Evolutionary conservation across 2,329 filamentous ascomycete genomes (phyloP).

Genomic region (Alternaria angustiovoidea): DNA sequence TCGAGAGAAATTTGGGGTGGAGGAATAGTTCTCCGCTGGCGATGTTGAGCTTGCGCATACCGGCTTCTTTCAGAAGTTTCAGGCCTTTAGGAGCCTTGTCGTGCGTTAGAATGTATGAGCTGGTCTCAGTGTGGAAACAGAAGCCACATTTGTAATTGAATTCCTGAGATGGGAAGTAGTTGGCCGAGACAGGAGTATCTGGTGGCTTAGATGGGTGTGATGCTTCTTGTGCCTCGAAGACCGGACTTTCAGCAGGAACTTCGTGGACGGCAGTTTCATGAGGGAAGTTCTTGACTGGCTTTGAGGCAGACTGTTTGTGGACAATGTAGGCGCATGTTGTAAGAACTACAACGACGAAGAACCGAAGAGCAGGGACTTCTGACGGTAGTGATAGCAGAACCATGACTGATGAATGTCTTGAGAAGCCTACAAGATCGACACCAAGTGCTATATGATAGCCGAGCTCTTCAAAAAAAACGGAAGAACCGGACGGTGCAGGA

Average conservation of each 20-base stretch:
- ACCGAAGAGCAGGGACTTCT: not conserved
- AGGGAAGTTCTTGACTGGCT: not conserved
- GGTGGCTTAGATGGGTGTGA: constrained; percentile 3
- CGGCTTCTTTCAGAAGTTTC: constrained; percentile 6
- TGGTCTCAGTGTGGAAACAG: constrained; percentile 4
- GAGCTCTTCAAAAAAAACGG: not conserved
- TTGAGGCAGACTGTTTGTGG: not conserved
- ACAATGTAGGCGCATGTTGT: not conserved
- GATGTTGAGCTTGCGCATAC: constrained; percentile 14
- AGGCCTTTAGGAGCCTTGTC: not conserved
- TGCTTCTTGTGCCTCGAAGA: not conserved
- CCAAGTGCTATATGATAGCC: not conserved
- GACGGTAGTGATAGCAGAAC: not conserved
- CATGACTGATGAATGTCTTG: not conserved
- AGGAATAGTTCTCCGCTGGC: constrained; percentile 12
- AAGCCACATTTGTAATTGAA: not conserved
- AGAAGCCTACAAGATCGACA: not conserved
- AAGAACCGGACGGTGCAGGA: not conserved
- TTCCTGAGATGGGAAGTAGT: not conserved
- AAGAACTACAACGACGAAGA: not conserved
- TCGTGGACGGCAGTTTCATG: not conserved
- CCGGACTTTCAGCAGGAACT: not conserved
- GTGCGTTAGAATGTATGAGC: not conserved
- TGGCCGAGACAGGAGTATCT: constrained; percentile 1
- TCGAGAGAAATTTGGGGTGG: constrained; percentile 3